Evolutionary conservation across 495 filamentous ascomycete genomes (phyloP), one percentile per base, ranked within the genome.

Genomic region (Acidiella bohemica): DNA sequence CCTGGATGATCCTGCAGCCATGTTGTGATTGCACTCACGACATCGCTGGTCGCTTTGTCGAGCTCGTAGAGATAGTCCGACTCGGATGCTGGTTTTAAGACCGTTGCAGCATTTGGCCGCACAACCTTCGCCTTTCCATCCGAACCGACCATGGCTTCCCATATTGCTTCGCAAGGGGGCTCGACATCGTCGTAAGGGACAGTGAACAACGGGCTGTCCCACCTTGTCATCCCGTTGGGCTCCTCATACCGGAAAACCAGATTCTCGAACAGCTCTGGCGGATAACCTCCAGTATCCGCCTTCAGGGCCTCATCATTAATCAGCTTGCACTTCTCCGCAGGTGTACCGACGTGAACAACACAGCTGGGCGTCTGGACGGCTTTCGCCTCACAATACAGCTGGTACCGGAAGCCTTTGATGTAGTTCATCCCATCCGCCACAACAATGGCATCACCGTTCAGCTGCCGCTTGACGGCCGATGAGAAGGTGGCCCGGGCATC

Each of bases 391-490:
- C 90, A 95, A 65, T 77, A 87, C 1, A 97, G 68, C 65, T 97
- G 90, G 59, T 97, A 97, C 29, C 90, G 70, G 68, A 81, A 95
- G 17, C 90, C 90, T 60, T 97, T 97, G 63, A 97, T 97, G 62
- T 96, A 96, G 55, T 96, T 95, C 55, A 87, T 71, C 5, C 80
- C 81, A 60, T 94, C 86, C 5, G 86, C 71, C 32, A 97, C 75
- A 42, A 96, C 85, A 43, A 97, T 77, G 50, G 81, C 83, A 49
- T 85, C 78, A 20, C 72, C 71, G 14, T 72, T 73, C 20, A 97
- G 68, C 26, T 71, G 69, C 26, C 90, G 74, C 66, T 94, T 95
- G 21, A 93, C 75, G 29, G 87, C 82, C 20, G 77, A 81, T 57
- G 81, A 90, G 23, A 81, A 71, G 10, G 82, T 71, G 2, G 85